Percentiles rank a stretch among this genome's conserved stretches.
These are phyloP conservation scores for Ceratobasidium sp. DNA, from an alignment of 1,284 basidiomycete genomes.

Conservation along the genomic window DNA sequence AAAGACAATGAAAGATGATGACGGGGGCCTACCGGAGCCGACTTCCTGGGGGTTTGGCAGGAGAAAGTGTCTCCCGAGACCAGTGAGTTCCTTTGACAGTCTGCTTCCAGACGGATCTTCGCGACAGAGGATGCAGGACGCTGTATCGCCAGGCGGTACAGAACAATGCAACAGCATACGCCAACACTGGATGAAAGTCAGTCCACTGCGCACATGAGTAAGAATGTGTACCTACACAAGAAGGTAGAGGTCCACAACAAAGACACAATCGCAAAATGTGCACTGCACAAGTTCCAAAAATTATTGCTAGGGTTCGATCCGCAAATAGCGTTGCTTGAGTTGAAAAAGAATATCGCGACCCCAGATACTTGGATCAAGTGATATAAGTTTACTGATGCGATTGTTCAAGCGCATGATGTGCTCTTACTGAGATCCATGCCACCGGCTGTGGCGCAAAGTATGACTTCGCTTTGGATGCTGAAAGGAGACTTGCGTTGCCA, in stretches of 20 bases:
- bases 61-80: neutral
- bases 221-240: neutral
- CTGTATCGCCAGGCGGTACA: slow-evolving; percentile 4
- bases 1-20: neutral
- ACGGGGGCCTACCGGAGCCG: slow-evolving; percentile 17
- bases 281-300: slow-evolving; percentile 25
- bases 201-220: neutral
- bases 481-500: slow-evolving; percentile 9
- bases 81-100: slow-evolving; percentile 6
- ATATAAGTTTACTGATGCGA: neutral
- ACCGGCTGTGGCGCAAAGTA: slow-evolving; percentile 21
- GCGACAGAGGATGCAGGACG: neutral
- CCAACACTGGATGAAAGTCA: slow-evolving; percentile 1
- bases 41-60: neutral
- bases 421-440: slow-evolving; percentile 24
- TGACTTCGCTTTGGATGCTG: slow-evolving; percentile 3
- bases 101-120: slow-evolving; percentile 23
- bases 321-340: slow-evolving; percentile 6
- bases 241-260: slow-evolving; percentile 26
- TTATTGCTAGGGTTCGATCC: neutral
- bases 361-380: slow-evolving; percentile 8
- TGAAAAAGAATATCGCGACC: slow-evolving; percentile 6
- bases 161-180: slow-evolving; percentile 10
- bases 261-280: slow-evolving; percentile 13
- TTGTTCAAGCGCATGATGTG: neutral